Conservation (phyloP, 2,329 filamentous ascomycete species). For the Ampelomyces quisqualis region DNA sequence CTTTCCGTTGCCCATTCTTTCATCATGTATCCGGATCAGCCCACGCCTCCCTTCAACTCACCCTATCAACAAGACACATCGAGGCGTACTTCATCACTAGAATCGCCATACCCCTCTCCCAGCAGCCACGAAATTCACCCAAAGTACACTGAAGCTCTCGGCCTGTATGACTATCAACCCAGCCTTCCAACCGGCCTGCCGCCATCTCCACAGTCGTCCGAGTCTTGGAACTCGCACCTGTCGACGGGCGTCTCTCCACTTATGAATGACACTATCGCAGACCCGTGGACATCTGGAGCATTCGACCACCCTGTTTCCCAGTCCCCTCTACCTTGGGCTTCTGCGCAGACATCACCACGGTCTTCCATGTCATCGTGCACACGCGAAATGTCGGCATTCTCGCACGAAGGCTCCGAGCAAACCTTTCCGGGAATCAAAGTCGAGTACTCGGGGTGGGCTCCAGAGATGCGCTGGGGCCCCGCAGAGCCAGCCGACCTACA, state of each 20-base stretch:
- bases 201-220: constrained; percentile 40
- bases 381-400: constrained; percentile 38
- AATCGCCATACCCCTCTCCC: constrained; percentile 42
- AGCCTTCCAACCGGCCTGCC: constrained; percentile 29
- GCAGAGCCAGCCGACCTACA: constrained; percentile 16
- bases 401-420: constrained; percentile 34
- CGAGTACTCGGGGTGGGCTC: constrained; percentile 30
- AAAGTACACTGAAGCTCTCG: constrained; percentile 36
- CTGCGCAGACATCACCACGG: constrained; percentile 33
- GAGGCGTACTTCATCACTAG: constrained; percentile 25
- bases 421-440: constrained; percentile 32
- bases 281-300: constrained; percentile 36
- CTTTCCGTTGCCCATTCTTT: constrained; percentile 11
- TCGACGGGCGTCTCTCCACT: constrained; percentile 31
- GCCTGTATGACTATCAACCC: constrained; percentile 37
- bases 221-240: constrained; percentile 33
- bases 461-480: constrained; percentile 21
- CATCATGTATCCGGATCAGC: constrained; percentile 32
- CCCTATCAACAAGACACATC: constrained; percentile 39
- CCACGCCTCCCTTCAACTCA: constrained; percentile 40
- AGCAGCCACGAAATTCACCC: constrained; percentile 32
- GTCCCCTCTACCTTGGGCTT: constrained; percentile 36
- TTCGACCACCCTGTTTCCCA: constrained; percentile 38
- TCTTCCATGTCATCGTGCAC: constrained; percentile 37
- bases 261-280: constrained; percentile 32